Evolutionary conservation across 2,329 filamentous ascomycete species (phyloP), one percentile per base, ranked within the genome.

Genomic region (Nemania abortiva): DNA sequence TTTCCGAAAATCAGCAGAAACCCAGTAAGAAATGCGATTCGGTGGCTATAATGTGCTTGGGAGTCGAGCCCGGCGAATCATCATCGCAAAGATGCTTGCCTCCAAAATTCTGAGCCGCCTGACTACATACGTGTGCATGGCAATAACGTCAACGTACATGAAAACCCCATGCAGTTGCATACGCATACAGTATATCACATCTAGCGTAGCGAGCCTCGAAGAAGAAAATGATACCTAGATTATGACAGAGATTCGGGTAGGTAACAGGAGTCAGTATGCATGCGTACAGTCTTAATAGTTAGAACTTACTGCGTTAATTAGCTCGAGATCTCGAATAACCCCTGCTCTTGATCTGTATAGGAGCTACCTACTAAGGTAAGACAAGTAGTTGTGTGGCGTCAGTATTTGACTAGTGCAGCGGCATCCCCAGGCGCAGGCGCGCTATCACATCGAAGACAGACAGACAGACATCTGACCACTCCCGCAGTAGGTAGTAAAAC

Each of bases 401-500:
- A 24, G 37, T 27, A 58, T 47, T 45, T 60, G 39, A 65, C 65
- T 42, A 42, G 39, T 18, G 39, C 13, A 67, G 65, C 59, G 60
- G 39, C 58, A 57, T 58, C 54, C 53, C 55, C 22, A 65, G 65
- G 24, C 65, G 39, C 34, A 37, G 11, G 2, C 47, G 47, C 47
- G 20, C n/a, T 42, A 42, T 18, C 39, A 47, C 7, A 34, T 27
- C 53, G 9, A 29, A 20, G 7, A 37, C 34, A 7, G 11, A 37
- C 3, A 65, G 29, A 47, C 63, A 34, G 56, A 55, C 24, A 5
- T 27, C 24, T 27, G 24, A 27, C 39, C 57, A 62, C 61, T 57
- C 61, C 66, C 61, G 66, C 62, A 68, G 63, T 42, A 63, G 66
- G 50, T 34, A 56, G 52, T 45, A 47, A 37, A 42, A 15, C 39